Evolutionary conservation across 1,284 basidiomycete species (phyloP).

Genomic region (Wallemia mellicola): DNA sequence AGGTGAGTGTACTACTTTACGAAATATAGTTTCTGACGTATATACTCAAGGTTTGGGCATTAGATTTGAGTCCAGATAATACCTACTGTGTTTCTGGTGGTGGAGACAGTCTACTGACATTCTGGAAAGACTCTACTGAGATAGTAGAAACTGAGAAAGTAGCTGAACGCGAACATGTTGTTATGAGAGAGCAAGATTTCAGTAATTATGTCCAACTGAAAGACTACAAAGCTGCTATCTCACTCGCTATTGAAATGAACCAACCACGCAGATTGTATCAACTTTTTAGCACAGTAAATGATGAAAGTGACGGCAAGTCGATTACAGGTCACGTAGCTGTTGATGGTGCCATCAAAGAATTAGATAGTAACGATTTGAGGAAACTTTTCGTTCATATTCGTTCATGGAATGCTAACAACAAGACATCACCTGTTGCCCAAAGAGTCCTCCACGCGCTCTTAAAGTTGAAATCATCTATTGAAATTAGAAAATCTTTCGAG

Average conservation of each 20-base stretch:
- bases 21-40: neutral
- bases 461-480: constrained; percentile 37
- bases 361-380: constrained; percentile 41
- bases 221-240: constrained; percentile 72
- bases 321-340: constrained; percentile 38
- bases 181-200: constrained; percentile 31
- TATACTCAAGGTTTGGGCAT: constrained; percentile 49
- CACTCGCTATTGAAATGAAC: constrained; percentile 64
- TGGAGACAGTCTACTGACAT: constrained; percentile 70
- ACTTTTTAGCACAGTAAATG: constrained; percentile 51
- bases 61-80: constrained; percentile 48
- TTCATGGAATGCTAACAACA: constrained; percentile 78
- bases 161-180: constrained; percentile 37
- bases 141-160: constrained; percentile 37
- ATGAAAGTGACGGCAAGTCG: constrained; percentile 8
- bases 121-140: constrained; percentile 79
- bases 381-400: constrained; percentile 53
- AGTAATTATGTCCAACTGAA: constrained; percentile 51
- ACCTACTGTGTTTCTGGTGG: constrained; percentile 61
- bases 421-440: constrained; percentile 64
- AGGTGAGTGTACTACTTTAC: constrained; percentile 24
- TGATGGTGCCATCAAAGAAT: constrained; percentile 47
- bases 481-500: constrained; percentile 39
- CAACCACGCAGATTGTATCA: constrained; percentile 65
- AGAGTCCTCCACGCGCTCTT: constrained; percentile 51